Evolutionary conservation across 1,284 basidiomycete genomes (phyloP).

Genomic region (Meripilus lineatus): DNA sequence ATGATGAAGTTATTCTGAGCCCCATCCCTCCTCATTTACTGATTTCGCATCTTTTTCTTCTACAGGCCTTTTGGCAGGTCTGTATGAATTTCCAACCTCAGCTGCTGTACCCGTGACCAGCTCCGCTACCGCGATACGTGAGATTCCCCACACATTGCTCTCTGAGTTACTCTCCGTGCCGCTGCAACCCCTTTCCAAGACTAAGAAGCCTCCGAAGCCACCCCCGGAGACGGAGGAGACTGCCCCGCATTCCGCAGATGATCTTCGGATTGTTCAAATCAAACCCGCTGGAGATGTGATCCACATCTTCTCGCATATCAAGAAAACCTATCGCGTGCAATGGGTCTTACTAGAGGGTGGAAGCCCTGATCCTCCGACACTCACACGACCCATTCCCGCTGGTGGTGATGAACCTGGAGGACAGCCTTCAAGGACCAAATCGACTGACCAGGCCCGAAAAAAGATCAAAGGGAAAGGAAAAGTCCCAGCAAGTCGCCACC

Average conservation of each 20-base stretch:
- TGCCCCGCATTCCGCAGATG: not conserved
- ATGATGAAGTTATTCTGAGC: not conserved
- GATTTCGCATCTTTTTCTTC: not conserved
- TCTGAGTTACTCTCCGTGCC: constrained; percentile 34
- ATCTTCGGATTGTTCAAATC: constrained; percentile 39
- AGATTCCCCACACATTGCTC: constrained; percentile 38
- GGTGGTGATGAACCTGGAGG: not conserved
- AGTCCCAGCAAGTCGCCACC: constrained; percentile 9
- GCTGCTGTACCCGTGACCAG: constrained; percentile 37
- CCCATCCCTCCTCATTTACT: constrained; percentile 1
- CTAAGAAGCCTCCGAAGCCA: constrained; percentile 1
- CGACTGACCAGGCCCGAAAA: constrained; percentile 9
- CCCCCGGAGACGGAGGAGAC: constrained; percentile 7
- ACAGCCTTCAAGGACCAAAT: not conserved
- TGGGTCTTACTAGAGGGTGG: constrained; percentile 64
- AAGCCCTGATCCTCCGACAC: constrained; percentile 21
- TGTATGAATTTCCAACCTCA: constrained; percentile 78
- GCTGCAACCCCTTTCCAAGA: constrained; percentile 12
- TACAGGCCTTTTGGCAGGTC: constrained; percentile 81
- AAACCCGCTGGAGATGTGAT: constrained; percentile 59
- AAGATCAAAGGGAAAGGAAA: not conserved
- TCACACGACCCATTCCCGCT: constrained; percentile 5
- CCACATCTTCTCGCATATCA: constrained; percentile 90
- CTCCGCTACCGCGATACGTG: constrained; percentile 30
- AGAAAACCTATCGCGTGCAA: constrained; percentile 81